phyloP scores from a whole-genome alignment of 257 asterid species.

The Solanum commersonii region DNA sequence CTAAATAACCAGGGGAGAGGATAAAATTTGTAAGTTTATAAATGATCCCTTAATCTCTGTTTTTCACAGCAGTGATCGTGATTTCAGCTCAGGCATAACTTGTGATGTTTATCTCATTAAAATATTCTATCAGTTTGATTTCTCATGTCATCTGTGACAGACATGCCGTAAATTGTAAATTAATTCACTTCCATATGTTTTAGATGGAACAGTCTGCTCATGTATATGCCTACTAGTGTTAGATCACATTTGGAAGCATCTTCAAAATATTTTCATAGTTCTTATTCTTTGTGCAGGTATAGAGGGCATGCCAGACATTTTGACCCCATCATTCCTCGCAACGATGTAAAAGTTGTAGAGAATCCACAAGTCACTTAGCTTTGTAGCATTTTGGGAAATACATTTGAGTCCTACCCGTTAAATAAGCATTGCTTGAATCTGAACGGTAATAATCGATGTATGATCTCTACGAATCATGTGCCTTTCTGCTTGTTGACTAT shows the following conservation, averaged over 20 bases:
- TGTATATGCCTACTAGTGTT: background rate
- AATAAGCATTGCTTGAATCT: background rate
- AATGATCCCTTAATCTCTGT: background rate
- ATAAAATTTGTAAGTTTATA: constrained; percentile 28
- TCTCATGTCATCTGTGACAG: background rate
- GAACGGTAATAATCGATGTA: background rate
- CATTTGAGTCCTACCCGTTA: background rate
- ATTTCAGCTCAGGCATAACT: background rate
- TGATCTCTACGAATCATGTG: background rate
- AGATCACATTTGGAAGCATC: background rate
- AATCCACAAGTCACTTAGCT: background rate
- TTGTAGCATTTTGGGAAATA: background rate
- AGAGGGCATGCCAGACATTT: background rate
- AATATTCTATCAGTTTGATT: background rate
- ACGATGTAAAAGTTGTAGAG: background rate
- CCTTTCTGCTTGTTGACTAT: background rate
- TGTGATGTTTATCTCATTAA: background rate
- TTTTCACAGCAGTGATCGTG: background rate
- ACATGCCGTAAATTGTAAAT: background rate
- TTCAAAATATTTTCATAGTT: background rate
- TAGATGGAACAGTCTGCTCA: background rate
- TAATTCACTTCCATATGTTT: background rate
- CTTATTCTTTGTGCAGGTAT: background rate
- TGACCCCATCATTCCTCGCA: background rate
- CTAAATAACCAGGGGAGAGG: constrained; percentile 34